phyloP scores from a whole-genome alignment of 2,329 filamentous ascomycete species.

The Emericellopsis atlantica region DNA sequence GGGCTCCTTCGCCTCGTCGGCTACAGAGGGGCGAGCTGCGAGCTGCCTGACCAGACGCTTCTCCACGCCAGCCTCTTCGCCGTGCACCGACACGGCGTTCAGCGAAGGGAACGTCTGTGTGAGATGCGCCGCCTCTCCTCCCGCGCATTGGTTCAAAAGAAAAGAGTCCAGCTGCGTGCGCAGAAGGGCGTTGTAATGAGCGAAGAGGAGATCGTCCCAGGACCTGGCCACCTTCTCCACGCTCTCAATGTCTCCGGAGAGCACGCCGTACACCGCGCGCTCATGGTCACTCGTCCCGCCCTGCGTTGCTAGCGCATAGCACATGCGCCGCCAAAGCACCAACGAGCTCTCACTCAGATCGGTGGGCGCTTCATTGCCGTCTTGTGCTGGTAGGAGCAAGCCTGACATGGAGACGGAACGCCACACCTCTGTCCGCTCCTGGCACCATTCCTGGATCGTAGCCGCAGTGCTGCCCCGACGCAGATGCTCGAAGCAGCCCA shows the following conservation, averaged over 20 bases:
- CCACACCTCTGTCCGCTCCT: conserved; percentile 79
- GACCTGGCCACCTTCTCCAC: conserved; percentile 64
- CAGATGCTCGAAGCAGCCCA: conserved; percentile 87
- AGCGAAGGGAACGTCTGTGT: conserved; percentile 49
- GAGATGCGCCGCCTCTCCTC: conserved; percentile 38
- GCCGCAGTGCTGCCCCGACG: conserved; percentile 66
- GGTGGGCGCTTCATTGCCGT: conserved; percentile 17
- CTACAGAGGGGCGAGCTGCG: conserved; percentile 41
- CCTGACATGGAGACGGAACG: conserved; percentile 73
- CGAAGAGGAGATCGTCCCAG: conserved; percentile 82
- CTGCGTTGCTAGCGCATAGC: conserved; percentile 57
- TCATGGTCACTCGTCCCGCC: conserved; percentile 66
- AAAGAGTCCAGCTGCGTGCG: conserved; percentile 70
- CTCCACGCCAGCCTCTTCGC: conserved; percentile 37
- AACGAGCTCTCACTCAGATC: conserved; percentile 29
- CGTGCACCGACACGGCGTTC: conserved; percentile 51
- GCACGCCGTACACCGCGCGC: conserved; percentile 75
- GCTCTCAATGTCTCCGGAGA: conserved; percentile 73
- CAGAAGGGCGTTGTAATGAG: conserved; percentile 76
- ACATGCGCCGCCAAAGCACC: conserved; percentile 67
- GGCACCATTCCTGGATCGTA: conserved; percentile 74
- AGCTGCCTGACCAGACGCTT: conserved; percentile 48
- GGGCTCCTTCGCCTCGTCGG: conserved; percentile 47
- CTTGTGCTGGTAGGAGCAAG: conserved; percentile 42
- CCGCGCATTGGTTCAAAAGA: conserved; percentile 40